phyloP scores from a whole-genome alignment of 2,329 filamentous ascomycete genomes.

The Penicillium sp. region DNA sequence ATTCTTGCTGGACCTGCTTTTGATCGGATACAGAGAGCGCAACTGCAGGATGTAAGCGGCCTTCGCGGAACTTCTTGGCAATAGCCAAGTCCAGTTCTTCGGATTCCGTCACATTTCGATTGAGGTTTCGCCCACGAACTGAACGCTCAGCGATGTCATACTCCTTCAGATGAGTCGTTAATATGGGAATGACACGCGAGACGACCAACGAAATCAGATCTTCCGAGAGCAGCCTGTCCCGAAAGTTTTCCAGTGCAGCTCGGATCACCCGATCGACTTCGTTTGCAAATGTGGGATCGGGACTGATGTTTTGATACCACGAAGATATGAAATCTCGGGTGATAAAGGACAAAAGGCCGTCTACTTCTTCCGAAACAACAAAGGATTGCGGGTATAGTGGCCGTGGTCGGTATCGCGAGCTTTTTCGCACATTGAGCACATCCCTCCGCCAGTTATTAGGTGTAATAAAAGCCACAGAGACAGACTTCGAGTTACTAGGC shows the following conservation, averaged over 20 bases:
- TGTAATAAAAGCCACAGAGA: slow-evolving; percentile 55
- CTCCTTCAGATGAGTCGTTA: slow-evolving; percentile 83
- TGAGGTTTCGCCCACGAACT: slow-evolving; percentile 81
- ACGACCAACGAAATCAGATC: slow-evolving; percentile 82
- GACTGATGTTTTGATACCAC: slow-evolving; percentile 86
- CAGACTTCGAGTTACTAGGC: slow-evolving; percentile 43
- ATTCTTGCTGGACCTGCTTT: slow-evolving; percentile 79
- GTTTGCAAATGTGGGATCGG: slow-evolving; percentile 71
- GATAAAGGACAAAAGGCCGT: slow-evolving; percentile 70
- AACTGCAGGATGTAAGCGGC: slow-evolving; percentile 80
- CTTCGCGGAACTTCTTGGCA: slow-evolving; percentile 86
- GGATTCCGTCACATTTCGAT: slow-evolving; percentile 86
- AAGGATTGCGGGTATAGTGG: slow-evolving; percentile 72
- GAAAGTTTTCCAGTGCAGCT: slow-evolving; percentile 63
- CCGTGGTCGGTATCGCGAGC: slow-evolving; percentile 61
- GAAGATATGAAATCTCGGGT: slow-evolving; percentile 77
- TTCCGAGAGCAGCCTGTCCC: slow-evolving; percentile 65
- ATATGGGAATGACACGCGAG: slow-evolving; percentile 74
- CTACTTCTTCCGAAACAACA: slow-evolving; percentile 71
- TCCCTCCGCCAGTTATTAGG: slow-evolving; percentile 65
- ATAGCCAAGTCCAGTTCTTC: slow-evolving; percentile 94
- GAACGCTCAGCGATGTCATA: slow-evolving; percentile 85
- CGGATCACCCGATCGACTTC: slow-evolving; percentile 80
- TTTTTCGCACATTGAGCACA: slow-evolving; percentile 58
- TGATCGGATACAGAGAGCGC: slow-evolving; percentile 77